A percentile compares a stretch with the other conserved stretches of the same genome.
These are phyloP conservation scores for Ophiostoma pallidulum DNA, from an alignment of 2,329 filamentous ascomycete genomes.

Conservation along the genomic window DNA sequence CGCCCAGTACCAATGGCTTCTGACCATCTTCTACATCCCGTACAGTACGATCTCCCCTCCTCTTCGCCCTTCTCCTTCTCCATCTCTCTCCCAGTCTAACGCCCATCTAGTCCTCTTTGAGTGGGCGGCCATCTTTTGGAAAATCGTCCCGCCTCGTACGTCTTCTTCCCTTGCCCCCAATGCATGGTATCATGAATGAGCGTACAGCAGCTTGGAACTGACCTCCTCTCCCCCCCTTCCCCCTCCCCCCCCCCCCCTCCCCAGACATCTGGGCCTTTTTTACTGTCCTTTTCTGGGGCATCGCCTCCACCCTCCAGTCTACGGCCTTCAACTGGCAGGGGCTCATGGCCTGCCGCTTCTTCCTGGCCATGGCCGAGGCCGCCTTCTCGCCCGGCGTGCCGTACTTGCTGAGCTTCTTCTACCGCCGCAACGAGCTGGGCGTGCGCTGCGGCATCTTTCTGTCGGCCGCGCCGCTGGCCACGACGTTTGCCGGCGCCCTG, in stretches of 20 bases:
- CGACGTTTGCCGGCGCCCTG: constrained; percentile 54
- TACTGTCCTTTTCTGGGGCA: constrained; percentile 22
- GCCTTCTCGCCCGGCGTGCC: constrained; percentile 33
- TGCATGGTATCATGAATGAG: too few relatives aligned
- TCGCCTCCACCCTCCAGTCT: constrained; percentile 25
- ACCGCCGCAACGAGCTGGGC: constrained; percentile 51
- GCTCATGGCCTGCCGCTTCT: constrained; percentile 30
- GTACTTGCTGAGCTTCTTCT: constrained; percentile 38
- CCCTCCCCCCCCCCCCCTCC: constrained; percentile 12
- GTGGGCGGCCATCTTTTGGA: constrained; percentile 34
- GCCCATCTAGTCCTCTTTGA: constrained; percentile 28
- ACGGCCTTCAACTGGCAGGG: constrained; percentile 26
- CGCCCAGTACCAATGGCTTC: constrained; percentile 32
- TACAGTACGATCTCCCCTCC: constrained; percentile 25
- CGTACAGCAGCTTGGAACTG: too few relatives aligned
- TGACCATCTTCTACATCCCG: constrained; percentile 37
- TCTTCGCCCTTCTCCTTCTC: neutral
- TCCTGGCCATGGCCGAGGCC: constrained; percentile 35
- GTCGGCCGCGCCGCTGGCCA: constrained; percentile 56
- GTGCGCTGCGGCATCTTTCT: constrained; percentile 63
- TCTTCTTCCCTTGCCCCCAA: constrained; percentile 1
- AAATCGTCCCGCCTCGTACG: constrained; percentile 30
- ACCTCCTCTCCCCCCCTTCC: constrained; percentile 30
- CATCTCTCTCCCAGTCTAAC: neutral
- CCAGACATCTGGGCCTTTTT: constrained; percentile 22